Evolutionary conservation across 164 flowering plant genomes (phyloP), one percentile per base, ranked within the genome.

Genomic region (Piper longum): DNA sequence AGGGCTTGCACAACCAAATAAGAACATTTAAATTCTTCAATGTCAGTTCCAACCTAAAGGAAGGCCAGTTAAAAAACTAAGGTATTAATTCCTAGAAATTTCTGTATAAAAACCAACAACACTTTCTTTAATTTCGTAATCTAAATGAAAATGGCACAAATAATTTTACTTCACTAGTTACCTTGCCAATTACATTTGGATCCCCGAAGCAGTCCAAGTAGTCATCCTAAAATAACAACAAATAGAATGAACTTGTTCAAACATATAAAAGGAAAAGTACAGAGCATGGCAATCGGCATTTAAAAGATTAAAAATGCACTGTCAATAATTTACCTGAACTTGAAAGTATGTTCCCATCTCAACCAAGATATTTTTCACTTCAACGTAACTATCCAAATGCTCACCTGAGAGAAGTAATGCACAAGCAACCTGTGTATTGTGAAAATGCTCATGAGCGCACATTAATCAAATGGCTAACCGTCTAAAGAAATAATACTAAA

Each of bases 1-100:
- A 93, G 70, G 54, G 99, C 99, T 78, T 90, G 87, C 59, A 93
- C 97, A n/a, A 85, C 96, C 82, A 93, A 66, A 97, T 97, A 90
- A 61, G 99, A 93, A 78, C 97, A 93, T 78, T 93, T 90, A 65
- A 81, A 93, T 75, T 93, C 99, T 77, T 93, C 97, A 65, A 93
- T 93, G 71, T 90, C 99, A 8, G 97, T 93, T 64, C 99, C 99
- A 69, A 90, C 87, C 99, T 93, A 82, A 74, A 56, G 5, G 12
- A 19, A 11, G 16, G 4, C 42, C 8, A 7, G 19, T 18, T 19
- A 43, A 43, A 39, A 4, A 26, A 26, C 36, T 7, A 43, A 5
- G 44, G n/a, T 17, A 42, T 18, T 17, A 42, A 2, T 26, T 26
- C 36, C 36, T 16, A 39, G 16, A 36, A 43, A 14, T 8, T 56